Base-by-base conservation (phyloP, 2,329 filamentous ascomycete genomes). In the Plectosphaerella plurivora region DNA sequence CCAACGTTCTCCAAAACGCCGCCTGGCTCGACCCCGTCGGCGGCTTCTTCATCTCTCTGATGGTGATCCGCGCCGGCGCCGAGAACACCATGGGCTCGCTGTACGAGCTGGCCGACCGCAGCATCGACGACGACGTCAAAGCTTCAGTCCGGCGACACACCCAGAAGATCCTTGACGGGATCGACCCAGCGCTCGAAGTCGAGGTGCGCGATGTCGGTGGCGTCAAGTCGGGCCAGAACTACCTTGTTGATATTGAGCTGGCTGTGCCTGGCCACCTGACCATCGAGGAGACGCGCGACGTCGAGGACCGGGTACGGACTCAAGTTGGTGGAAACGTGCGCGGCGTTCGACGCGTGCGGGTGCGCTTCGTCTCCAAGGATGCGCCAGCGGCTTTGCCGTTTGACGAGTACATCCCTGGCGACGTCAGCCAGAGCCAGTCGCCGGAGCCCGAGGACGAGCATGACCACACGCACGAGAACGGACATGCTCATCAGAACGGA, bases 221-320 rank as follows among this genome's bases (percentile, higher is more conserved):
- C 51, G 81, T 96, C 71, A 99, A 99, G 73, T 94, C 91, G 4
- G 94, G 94, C 28, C 94, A 97, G 69, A 99, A 97, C 73, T 97
- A 95, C 67, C 77, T 97, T 28, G 86, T 97, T 61, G 94, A 97
- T 61, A 69, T 99, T 8, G 92, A 96, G 68, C 72, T 97, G 55
- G 88, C 83, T 2, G 89, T 95, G 15, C 91, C 93, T 0, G 81
- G 78, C 20, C 73, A 75, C 35, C 96, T 89, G 88, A 88, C 88
- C 0, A 75, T 99, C 6, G 82, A 85, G 50, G 81, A 88, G 51
- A 82, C 86, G 8, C 77, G 83, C 37, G 73, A 79, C 15, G 76
- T 96, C 14, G 94, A 99, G 68, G 82, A 87, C 36, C 73, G 77
- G 3, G 79, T 97, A 36, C 83, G 94, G 55, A 79, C 84, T 45